Base-by-base conservation (phyloP, 1,284 basidiomycete genomes). In the Pseudozyma pruni region DNA sequence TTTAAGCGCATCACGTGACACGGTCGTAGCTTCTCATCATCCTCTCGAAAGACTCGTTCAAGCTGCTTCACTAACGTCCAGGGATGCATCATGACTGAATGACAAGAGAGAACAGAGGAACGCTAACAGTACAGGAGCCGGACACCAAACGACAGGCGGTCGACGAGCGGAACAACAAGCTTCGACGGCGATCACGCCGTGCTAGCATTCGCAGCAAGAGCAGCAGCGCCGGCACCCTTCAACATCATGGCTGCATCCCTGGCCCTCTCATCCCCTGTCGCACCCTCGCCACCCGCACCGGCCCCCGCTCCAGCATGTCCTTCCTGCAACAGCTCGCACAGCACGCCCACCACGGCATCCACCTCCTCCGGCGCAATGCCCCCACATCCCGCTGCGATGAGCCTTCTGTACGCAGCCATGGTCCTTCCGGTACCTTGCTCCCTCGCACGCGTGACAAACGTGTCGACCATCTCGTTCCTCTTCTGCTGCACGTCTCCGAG, bases 371-470 rank as follows among this genome's bases (percentile, higher is more conserved):
- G 66, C 0, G 75, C 73, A 33, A 82, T 79, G 3, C 76, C 79
- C 13, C 80, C 80, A 49, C 78, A 80, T 1, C 80, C 78, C 5
- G 77, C 78, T 1, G 76, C 75, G 40, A 82, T 81, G 41, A 82
- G 57, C 22, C 80, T 61, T n/a, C 80, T 67, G 63, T 82, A 82
- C 25, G 75, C 72, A 2, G 76, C 71, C 75, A 81, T 80, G 14
- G 72, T 76, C 43, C 54, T 67, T 11, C 79, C 80, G 4, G 78
- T 77, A 13, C 75, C 78, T 49, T 81, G 75, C 51, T 75, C 72
- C 33, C 64, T 49, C 23, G 75, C 74, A 11, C 60, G 54, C 23
- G 59, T 53, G 9, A 73, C 55, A 41, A 77, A 77, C 20, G 39
- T 60, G 25, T 60, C 63, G 17, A 76, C 52, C 39, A 77, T 41